phyloP scores from a whole-genome alignment of 2,329 filamentous ascomycete species.

The Paraconiothyrium sp. region DNA sequence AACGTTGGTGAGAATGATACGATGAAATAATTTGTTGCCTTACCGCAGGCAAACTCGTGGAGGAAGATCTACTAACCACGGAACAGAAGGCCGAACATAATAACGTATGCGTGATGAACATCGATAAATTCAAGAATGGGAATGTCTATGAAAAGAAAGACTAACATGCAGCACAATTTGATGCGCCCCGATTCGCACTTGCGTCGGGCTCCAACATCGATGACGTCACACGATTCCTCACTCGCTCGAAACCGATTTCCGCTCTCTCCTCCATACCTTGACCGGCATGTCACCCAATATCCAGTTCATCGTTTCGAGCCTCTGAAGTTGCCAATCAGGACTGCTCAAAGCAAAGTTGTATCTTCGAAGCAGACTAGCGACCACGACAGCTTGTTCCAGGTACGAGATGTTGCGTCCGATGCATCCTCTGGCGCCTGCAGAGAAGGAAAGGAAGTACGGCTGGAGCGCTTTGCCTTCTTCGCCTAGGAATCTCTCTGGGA shows the following conservation, averaged over 20 bases:
- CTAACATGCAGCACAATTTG: neutral
- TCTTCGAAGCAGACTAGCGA: constrained; percentile 45
- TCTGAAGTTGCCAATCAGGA: constrained; percentile 46
- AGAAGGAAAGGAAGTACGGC: constrained; percentile 43
- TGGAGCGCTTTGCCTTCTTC: constrained; percentile 43
- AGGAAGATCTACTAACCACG: neutral
- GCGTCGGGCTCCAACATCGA: constrained; percentile 13
- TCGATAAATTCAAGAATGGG: too few relatives aligned
- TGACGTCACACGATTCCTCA: constrained; percentile 10
- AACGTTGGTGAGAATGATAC: neutral
- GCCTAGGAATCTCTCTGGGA: constrained; percentile 50
- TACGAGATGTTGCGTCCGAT: constrained; percentile 45
- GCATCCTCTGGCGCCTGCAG: constrained; percentile 39
- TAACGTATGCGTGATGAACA: neutral
- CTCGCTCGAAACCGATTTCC: constrained; percentile 16
- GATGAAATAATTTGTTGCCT: neutral
- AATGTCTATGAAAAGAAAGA: neutral
- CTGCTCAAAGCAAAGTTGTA: constrained; percentile 51
- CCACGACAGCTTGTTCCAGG: constrained; percentile 42
- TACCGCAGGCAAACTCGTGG: neutral
- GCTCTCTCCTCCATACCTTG: constrained; percentile 48
- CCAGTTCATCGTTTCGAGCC: constrained; percentile 51
- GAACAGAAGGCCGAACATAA: neutral
- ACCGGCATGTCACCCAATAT: constrained; percentile 50
- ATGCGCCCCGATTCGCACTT: constrained; percentile 14